A percentile compares a stretch with the other conserved stretches of the same genome.
Evolutionary conservation across 2,329 filamentous ascomycete species (phyloP).

Genomic region (Helotiales sp.): DNA sequence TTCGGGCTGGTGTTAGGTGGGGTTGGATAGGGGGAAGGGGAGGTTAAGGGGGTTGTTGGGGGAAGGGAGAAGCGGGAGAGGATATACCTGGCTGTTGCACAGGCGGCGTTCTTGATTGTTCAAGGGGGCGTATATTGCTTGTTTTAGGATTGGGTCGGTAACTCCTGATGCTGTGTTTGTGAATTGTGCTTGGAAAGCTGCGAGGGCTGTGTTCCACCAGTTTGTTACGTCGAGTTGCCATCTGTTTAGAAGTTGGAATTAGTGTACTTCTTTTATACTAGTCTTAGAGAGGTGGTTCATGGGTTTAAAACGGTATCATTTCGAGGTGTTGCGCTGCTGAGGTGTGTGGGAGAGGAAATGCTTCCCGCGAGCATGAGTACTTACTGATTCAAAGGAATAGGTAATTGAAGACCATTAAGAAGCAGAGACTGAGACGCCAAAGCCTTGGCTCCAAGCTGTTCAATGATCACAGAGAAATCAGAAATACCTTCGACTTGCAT

Average conservation of each 20-base stretch:
- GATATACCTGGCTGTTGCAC: background rate
- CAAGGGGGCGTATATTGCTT: background rate
- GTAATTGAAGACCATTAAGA: background rate
- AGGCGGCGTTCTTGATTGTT: background rate
- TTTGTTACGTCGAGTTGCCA: background rate
- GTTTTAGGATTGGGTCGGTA: background rate
- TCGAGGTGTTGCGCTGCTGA: no score
- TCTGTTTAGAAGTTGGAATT: no score
- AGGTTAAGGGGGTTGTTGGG: no score
- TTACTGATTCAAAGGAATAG: background rate
- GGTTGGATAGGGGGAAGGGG: background rate
- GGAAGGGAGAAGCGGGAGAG: background rate
- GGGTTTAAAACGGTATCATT: no score
- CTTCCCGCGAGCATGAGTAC: no score
- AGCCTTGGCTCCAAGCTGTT: background rate
- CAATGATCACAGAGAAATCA: background rate
- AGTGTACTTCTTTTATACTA: no score
- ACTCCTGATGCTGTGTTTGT: background rate
- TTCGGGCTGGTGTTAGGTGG: background rate
- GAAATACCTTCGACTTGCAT: background rate
- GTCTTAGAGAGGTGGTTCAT: no score
- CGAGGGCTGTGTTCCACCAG: background rate
- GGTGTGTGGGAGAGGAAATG: no score
- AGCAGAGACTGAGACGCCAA: background rate
- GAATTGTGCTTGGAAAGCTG: background rate